Conservation (phyloP, 306 rosid genomes). For the Astragalus glycyphyllos region DNA sequence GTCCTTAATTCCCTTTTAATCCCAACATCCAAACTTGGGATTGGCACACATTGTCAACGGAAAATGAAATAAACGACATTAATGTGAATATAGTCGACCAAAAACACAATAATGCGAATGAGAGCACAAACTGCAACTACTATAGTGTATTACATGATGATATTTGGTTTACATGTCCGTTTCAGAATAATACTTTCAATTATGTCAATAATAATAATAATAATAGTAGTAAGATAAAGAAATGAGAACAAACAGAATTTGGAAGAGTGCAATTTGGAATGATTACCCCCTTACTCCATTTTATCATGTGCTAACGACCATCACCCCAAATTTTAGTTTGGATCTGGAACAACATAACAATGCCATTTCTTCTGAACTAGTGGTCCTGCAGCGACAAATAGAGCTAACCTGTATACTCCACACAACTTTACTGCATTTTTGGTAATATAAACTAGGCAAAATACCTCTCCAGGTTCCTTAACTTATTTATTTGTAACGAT, state of each 20-base stretch:
- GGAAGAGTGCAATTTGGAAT: slow-evolving; percentile 55
- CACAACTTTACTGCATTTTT: too few species aligned
- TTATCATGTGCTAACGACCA: slow-evolving; percentile 43
- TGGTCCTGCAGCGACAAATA: slow-evolving; percentile 27
- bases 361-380: neutral
- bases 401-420: neutral
- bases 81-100: neutral
- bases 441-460: too few species aligned
- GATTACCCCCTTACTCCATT: slow-evolving; percentile 46
- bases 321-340: slow-evolving; percentile 2
- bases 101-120: slow-evolving; percentile 32
- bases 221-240: slow-evolving; percentile 48
- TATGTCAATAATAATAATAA: slow-evolving; percentile 54
- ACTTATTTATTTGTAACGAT: too few species aligned
- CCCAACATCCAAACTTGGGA: too few species aligned
- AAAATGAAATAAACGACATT: too few species aligned
- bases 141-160: slow-evolving; percentile 39
- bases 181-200: slow-evolving; percentile 55
- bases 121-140: slow-evolving; percentile 11
- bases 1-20: too few species aligned
- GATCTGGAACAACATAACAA: neutral
- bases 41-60: too few species aligned
- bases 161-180: slow-evolving; percentile 65
- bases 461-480: too few species aligned
- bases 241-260: slow-evolving; percentile 54